Conservation (phyloP, 2,329 filamentous ascomycete species). For the Fusarium foetens region DNA sequence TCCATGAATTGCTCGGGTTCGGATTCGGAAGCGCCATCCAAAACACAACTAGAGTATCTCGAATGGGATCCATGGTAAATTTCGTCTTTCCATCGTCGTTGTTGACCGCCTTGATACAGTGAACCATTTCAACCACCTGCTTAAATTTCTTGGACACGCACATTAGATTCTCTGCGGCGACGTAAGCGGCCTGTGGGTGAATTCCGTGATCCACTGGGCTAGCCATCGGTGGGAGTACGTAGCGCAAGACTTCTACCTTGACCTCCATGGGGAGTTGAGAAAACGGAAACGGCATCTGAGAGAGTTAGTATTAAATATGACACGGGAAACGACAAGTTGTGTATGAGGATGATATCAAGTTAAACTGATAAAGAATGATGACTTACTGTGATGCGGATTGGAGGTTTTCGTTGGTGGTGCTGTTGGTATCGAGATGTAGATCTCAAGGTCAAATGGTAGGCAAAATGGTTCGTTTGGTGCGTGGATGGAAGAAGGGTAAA, state of each 20-base stretch:
- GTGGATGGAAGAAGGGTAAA: too few species aligned
- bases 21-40: not conserved
- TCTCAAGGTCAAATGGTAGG: not conserved
- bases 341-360: not conserved
- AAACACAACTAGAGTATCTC: not conserved
- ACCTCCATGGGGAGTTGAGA: not conserved
- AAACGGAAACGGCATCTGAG: not conserved
- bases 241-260: not conserved
- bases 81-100: not conserved
- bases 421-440: not conserved
- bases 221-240: not conserved
- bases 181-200: rapidly evolving
- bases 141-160: not conserved
- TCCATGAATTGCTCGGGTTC: not conserved
- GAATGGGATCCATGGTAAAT: not conserved
- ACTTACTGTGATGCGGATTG: not conserved
- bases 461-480: rapidly evolving
- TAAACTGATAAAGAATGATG: too few species aligned
- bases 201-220: not conserved
- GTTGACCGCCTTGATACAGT: not conserved
- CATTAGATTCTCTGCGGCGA: not conserved
- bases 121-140: not conserved
- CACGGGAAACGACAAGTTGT: not conserved
- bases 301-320: not conserved
- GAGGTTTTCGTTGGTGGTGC: rapidly evolving